Evolutionary conservation across 768 basidiomycete genomes (phyloP).

Genomic region (Amanita phalloides): DNA sequence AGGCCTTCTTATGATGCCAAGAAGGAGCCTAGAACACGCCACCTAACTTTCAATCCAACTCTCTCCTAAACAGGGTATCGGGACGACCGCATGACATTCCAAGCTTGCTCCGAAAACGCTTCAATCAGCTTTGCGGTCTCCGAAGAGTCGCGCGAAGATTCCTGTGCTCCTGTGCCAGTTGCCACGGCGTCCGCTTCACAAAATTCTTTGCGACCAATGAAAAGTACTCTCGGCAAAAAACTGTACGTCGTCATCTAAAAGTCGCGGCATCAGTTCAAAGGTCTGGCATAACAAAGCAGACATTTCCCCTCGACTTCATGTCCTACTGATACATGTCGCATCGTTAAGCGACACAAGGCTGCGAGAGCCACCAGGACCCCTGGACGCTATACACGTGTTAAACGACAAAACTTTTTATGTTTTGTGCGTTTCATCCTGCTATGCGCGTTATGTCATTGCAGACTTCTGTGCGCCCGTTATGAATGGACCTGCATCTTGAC

Average conservation of each 20-base stretch:
- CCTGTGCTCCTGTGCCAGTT: background rate
- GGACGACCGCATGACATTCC: slow-evolving; percentile 16
- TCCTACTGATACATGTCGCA: background rate
- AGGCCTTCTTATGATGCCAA: slow-evolving; percentile 2
- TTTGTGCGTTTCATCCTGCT: no score
- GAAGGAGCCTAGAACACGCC: background rate
- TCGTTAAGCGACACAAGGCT: background rate
- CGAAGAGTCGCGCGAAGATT: slow-evolving; percentile 11
- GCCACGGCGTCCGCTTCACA: slow-evolving; percentile 1
- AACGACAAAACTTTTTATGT: background rate
- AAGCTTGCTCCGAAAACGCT: slow-evolving; percentile 23
- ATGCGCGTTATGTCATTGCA: no score
- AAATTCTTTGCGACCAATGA: slow-evolving; percentile 18
- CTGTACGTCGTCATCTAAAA: slow-evolving; percentile 5
- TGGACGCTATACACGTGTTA: background rate
- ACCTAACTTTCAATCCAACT: slow-evolving; percentile 1
- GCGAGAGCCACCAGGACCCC: background rate
- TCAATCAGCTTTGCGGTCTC: slow-evolving; percentile 28
- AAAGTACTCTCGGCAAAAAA: slow-evolving; percentile 19
- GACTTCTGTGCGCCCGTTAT: no score
- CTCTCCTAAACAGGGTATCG: slow-evolving; percentile 10
- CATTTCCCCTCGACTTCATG: background rate
- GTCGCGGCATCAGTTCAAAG: slow-evolving; percentile 11
- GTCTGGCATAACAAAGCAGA: background rate
- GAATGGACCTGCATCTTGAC: no score